phyloP scores from a whole-genome alignment of 2,329 filamentous ascomycete genomes.

The Malbranchea cinnamomea region DNA sequence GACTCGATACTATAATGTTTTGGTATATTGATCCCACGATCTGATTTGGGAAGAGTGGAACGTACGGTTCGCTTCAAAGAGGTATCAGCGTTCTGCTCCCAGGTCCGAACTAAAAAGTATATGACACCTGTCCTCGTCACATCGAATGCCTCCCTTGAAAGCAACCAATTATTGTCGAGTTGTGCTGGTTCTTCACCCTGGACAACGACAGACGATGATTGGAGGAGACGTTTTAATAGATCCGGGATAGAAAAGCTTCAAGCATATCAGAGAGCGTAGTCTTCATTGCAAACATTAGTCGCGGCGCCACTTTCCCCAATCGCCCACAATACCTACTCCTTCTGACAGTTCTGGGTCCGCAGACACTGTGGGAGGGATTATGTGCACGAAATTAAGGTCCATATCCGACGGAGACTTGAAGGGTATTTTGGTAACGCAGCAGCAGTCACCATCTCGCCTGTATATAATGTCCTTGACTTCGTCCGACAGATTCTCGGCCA shows the following conservation, averaged over 20 bases:
- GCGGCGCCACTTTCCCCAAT: neutral
- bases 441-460: constrained; percentile 10
- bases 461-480: constrained; percentile 9
- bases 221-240: constrained; percentile 1
- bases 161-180: constrained; percentile 7
- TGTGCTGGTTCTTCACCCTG: neutral
- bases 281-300: constrained; percentile 5
- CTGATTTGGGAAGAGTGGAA: neutral
- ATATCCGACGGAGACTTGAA: constrained; percentile 4
- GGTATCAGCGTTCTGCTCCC: neutral
- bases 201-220: neutral
- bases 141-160: constrained; percentile 6
- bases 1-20: neutral
- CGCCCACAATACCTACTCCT: constrained; percentile 5
- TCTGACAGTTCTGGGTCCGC: constrained; percentile 5
- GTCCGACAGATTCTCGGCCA: constrained; percentile 2
- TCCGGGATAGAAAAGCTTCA: constrained; percentile 5
- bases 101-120: constrained; percentile 2
- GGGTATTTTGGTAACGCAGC: constrained; percentile 6
- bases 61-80: constrained; percentile 3
- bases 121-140: constrained; percentile 1
- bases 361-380: constrained; percentile 6
- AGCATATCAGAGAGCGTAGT: constrained; percentile 5
- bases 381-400: constrained; percentile 3
- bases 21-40: neutral